Base-by-base conservation (phyloP, 2,329 filamentous ascomycete genomes). In the Nigrospora oryzae region DNA sequence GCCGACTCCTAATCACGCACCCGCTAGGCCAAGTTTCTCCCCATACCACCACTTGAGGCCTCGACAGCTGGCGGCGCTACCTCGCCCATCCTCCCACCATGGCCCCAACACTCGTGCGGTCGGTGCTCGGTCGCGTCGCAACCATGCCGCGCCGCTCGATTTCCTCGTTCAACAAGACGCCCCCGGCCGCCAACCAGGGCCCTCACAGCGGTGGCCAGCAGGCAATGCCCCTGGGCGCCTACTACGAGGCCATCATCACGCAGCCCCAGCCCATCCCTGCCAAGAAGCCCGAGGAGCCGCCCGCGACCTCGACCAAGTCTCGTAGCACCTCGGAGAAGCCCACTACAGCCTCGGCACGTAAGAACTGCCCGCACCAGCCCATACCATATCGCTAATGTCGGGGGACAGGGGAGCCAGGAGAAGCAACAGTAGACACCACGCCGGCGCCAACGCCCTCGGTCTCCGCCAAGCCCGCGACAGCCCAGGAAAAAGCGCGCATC, bases 401-500 rank as follows among this genome's bases (percentile, higher is more conserved):
- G n/a, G 32, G 12, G 23, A 37, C 42, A 44, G 36, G 37, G 43
- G 40, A 40, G 31, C 11, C 40, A 32, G 44, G 40, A 43, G 45
- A 37, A 42, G 36, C 19, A 39, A 44, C 46, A 48, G 40, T 48
- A 48, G 40, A 48, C 14, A 48, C 43, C 15, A 17, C 43, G 16
- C 30, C 43, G 10, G 36, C 43, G 40, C 40, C 46, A 12, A 40
- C 33, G 36, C 46, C 46, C 31, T 40, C 43, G 44, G 67, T 69
- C 3, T 67, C 53, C 12, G 40, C 51, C 30, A 32, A 67, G 44
- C 69, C 72, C 3, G 63, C 70, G 15, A 72, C 72, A 41, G 71
- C 67, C 14, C 60, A 80, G 53, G 71, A 79, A 44, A 75, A 71
- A 35, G 71, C 79, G 17, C 70, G 80, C 38, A 79, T 94, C 56